phyloP scores from a whole-genome alignment of 2,329 filamentous ascomycete genomes.

The Aspergillus oerlinghausenensis region DNA sequence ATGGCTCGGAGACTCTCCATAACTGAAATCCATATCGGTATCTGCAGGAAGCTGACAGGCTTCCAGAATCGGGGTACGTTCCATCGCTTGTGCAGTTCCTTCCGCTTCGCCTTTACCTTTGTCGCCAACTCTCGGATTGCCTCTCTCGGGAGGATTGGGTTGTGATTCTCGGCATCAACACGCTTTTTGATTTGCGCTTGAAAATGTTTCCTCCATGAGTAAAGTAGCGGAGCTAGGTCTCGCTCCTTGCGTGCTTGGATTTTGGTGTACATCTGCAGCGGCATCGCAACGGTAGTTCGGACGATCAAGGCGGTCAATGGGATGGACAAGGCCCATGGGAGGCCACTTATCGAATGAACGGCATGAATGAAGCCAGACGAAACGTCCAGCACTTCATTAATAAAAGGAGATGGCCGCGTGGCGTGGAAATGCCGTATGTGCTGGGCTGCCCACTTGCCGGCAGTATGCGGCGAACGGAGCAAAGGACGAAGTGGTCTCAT shows the following conservation, averaged over 20 bases:
- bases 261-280: constrained; percentile 44
- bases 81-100: constrained; percentile 31
- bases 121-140: constrained; percentile 14
- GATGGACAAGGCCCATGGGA: constrained; percentile 53
- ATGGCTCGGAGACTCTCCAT: constrained; percentile 48
- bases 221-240: constrained; percentile 40
- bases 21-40: constrained; percentile 45
- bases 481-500: constrained; percentile 14
- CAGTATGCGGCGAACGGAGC: constrained; percentile 2
- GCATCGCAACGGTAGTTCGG: constrained; percentile 45
- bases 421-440: constrained; percentile 49
- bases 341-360: constrained; percentile 47
- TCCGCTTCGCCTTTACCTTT: constrained; percentile 21
- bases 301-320: constrained; percentile 52
- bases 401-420: constrained; percentile 38
- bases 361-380: constrained; percentile 45
- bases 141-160: constrained; percentile 11
- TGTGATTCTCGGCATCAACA: constrained; percentile 1
- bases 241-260: constrained; percentile 37
- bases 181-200: constrained; percentile 2
- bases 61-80: constrained; percentile 31
- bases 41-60: constrained; percentile 33
- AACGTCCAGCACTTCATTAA: constrained; percentile 41
- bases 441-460: constrained; percentile 8
- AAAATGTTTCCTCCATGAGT: constrained; percentile 30